phyloP scores from a whole-genome alignment of 2,329 filamentous ascomycete genomes.

The Aspergillus transmontanensis region DNA sequence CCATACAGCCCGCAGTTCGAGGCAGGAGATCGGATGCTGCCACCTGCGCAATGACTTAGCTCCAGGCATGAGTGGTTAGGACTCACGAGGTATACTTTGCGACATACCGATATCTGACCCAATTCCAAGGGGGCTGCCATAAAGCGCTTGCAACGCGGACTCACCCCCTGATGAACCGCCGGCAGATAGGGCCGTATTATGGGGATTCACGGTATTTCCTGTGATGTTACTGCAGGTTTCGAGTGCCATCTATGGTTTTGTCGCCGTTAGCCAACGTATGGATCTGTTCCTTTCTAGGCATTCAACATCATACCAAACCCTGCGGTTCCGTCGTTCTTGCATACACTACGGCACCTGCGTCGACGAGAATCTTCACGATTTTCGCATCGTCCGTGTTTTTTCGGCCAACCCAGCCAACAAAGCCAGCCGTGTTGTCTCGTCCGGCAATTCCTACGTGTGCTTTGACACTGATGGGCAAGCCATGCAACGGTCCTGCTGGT shows the following conservation, averaged over 20 bases:
- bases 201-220: slow-evolving; percentile 28
- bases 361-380: slow-evolving; percentile 29
- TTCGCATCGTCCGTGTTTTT: slow-evolving; percentile 26
- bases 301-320: slow-evolving; percentile 13
- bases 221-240: slow-evolving; percentile 35
- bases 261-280: not conserved
- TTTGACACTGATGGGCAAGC: slow-evolving; percentile 55
- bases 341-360: slow-evolving; percentile 35
- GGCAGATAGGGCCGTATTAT: slow-evolving; percentile 23
- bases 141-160: slow-evolving; percentile 23
- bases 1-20: slow-evolving; percentile 30
- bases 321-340: slow-evolving; percentile 35
- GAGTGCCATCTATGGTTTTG: slow-evolving; percentile 26
- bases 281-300: not conserved
- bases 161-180: slow-evolving; percentile 29
- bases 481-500: slow-evolving; percentile 55
- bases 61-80: not conserved
- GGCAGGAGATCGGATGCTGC: slow-evolving; percentile 28
- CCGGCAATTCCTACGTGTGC: slow-evolving; percentile 30
- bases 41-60: slow-evolving; percentile 8
- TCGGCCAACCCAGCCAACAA: slow-evolving; percentile 30
- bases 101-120: slow-evolving; percentile 25
- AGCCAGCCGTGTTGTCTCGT: slow-evolving; percentile 27
- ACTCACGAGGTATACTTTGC: not conserved
- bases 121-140: slow-evolving; percentile 27